phyloP scores from a whole-genome alignment of 164 flowering plant genomes.

The Liquidambar formosana region DNA sequence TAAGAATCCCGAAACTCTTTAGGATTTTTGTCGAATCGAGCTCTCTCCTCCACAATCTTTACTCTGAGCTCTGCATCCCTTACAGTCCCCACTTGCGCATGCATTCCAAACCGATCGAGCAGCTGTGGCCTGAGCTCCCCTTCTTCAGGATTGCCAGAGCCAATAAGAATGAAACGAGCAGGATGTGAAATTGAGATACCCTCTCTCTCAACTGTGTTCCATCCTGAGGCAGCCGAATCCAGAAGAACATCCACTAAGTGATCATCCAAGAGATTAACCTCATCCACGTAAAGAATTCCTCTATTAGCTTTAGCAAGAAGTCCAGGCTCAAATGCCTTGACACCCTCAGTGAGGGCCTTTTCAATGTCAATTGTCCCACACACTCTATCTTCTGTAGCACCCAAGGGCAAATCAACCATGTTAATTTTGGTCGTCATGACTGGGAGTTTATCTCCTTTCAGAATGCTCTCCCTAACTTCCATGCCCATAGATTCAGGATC shows the following conservation, averaged over 20 bases:
- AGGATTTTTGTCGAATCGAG: slow-evolving; percentile 80
- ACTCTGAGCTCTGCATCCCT: slow-evolving; percentile 94
- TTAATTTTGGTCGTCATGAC: slow-evolving; percentile 66
- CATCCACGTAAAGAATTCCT: slow-evolving; percentile 96
- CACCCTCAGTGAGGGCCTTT: slow-evolving; percentile 93
- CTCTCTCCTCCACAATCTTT: slow-evolving; percentile 94
- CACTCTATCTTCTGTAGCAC: slow-evolving; percentile 95
- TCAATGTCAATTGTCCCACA: slow-evolving; percentile 98
- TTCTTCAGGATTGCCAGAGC: slow-evolving; percentile 97
- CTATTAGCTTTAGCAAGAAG: slow-evolving; percentile 92
- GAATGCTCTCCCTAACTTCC: slow-evolving; percentile 70
- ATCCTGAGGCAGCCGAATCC: slow-evolving; percentile 96
- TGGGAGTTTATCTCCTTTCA: slow-evolving; percentile 58
- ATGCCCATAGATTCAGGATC: slow-evolving; percentile 87
- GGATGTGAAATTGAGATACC: slow-evolving; percentile 99
- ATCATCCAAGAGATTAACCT: slow-evolving; percentile 93
- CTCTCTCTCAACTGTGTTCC: slow-evolving; percentile 98
- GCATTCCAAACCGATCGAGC: slow-evolving; percentile 98
- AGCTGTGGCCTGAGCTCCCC: slow-evolving; percentile 98
- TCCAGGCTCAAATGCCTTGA: slow-evolving; percentile 97
- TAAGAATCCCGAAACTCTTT: slow-evolving; percentile 82
- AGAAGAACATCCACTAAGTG: slow-evolving; percentile 87
- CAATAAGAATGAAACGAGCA: slow-evolving; percentile 89
- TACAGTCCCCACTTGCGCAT: slow-evolving; percentile 98
- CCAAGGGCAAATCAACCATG: slow-evolving; percentile 97